A percentile compares a stretch with the other conserved stretches of the same genome.
Conservation (phyloP, 371 early-diverging fungal species). For the Rhizopus sp. region DNA sequence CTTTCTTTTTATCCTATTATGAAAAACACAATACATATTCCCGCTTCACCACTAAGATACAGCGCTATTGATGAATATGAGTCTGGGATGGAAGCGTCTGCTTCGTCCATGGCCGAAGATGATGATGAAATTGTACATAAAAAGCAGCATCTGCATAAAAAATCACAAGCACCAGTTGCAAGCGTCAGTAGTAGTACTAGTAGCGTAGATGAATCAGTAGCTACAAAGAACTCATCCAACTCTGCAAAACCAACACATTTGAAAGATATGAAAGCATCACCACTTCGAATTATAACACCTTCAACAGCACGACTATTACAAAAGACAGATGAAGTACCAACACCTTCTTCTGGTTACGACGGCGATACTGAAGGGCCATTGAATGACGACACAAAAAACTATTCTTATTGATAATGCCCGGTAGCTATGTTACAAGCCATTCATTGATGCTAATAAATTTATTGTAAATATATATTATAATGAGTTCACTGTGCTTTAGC, state of each 20-base stretch:
- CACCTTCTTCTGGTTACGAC: slow-evolving; percentile 28
- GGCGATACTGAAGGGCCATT: slow-evolving; percentile 26
- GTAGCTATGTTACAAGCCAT: too few relatives aligned
- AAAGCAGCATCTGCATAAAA: neutral
- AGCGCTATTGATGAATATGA: slow-evolving; percentile 13
- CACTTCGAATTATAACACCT: neutral
- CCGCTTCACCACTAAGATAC: neutral
- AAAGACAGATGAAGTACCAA: slow-evolving; percentile 16
- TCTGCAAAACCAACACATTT: too few relatives aligned
- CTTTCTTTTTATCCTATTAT: neutral
- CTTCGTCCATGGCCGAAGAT: slow-evolving; percentile 25
- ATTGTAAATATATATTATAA: too few relatives aligned
- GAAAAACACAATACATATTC: neutral
- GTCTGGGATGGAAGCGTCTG: slow-evolving; percentile 26
- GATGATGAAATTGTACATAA: slow-evolving; percentile 12
- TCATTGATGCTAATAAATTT: too few relatives aligned
- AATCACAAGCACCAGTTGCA: neutral
- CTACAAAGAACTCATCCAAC: too few relatives aligned
- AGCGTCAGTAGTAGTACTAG: slow-evolving; percentile 22
- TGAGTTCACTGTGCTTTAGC: too few relatives aligned
- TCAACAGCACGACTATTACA: neutral
- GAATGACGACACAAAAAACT: neutral
- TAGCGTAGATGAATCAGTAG: slow-evolving; percentile 7
- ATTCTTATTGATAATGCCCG: too few relatives aligned
- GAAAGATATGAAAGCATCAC: neutral